Percentiles rank a stretch among this genome's conserved stretches.
Evolutionary conservation across 345 rosid genomes (phyloP).

Genomic region (Eucalyptus paniculata): DNA sequence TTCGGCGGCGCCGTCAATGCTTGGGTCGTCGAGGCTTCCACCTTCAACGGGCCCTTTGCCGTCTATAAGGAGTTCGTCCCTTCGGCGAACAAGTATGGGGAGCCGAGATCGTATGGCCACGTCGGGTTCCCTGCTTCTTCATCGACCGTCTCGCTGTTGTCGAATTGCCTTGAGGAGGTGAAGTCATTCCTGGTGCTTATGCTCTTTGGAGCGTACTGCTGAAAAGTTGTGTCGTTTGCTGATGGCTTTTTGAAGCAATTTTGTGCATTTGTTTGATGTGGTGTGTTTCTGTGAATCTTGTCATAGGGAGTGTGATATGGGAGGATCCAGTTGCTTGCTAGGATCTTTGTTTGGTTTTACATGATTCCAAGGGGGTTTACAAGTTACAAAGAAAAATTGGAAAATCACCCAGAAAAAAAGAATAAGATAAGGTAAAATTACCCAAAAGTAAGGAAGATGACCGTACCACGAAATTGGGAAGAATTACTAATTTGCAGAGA

Average conservation of each 20-base stretch:
- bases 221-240: background rate
- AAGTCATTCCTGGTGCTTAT: background rate
- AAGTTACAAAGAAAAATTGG: background rate
- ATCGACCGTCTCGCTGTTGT: slow-evolving; percentile 42
- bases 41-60: slow-evolving; percentile 67
- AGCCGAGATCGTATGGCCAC: slow-evolving; percentile 44
- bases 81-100: slow-evolving; percentile 39
- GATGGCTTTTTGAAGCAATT: background rate
- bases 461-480: background rate
- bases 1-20: slow-evolving; percentile 56
- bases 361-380: background rate
- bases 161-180: slow-evolving; percentile 51
- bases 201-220: background rate
- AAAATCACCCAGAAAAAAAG: background rate
- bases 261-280: background rate
- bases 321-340: background rate
- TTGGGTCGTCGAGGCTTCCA: slow-evolving; percentile 62
- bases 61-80: slow-evolving; percentile 67
- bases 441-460: background rate
- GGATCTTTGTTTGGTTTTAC: background rate
- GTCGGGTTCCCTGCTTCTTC: slow-evolving; percentile 62
- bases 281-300: background rate
- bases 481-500: background rate
- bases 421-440: background rate
- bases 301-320: background rate